Evolutionary conservation across 2,329 filamentous ascomycete genomes (phyloP), one percentile per base, ranked within the genome.

Genomic region (Aspergillus proliferans): DNA sequence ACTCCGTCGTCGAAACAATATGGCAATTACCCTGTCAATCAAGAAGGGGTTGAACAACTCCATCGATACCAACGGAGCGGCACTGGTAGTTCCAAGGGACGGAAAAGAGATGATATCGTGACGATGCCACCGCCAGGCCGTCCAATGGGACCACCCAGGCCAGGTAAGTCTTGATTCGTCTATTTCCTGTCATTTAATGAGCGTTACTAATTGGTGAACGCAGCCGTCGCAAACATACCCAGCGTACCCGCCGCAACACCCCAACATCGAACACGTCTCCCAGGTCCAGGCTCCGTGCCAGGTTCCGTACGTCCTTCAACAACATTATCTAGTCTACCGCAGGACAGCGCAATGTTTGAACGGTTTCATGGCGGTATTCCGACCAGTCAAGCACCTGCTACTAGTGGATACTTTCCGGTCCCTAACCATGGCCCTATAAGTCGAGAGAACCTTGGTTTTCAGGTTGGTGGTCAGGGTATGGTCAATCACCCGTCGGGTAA

Each of bases 1-100:
- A 61, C 60, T 14, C 57, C 62, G 22, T 53, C 59, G 3, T 50
- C 52, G 15, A 52, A 48, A 22, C 58, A 56, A 30, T 57, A 57
- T 34, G 57, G 53, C 42, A 45, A 50, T 2, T 63, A 54, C 19
- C 49, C 57, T 7, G 47, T 60, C 6, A 52, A 60, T 30, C 56
- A 56, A 18, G 60, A 61, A 7, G 66, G 65, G 2, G 59, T 67
- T 1, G 68, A 72, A 38, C 65, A 65, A 46, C 52, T 72, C 1
- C 67, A 71, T 56, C 61, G 63, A 22, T 61, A 71, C 49, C 70
- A 72, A 42, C 62, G 66, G 41, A 72, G 69, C 48, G 70, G 65
- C 2, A 71, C 66, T 22, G 67, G 66, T 2, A 68, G 66, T 45
- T 70, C 66, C 3, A 68, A 57, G 34, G 56, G 58, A 1, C 63